Base-by-base conservation (phyloP, 148 eudicot species). In the Linanthus parryae region DNA sequence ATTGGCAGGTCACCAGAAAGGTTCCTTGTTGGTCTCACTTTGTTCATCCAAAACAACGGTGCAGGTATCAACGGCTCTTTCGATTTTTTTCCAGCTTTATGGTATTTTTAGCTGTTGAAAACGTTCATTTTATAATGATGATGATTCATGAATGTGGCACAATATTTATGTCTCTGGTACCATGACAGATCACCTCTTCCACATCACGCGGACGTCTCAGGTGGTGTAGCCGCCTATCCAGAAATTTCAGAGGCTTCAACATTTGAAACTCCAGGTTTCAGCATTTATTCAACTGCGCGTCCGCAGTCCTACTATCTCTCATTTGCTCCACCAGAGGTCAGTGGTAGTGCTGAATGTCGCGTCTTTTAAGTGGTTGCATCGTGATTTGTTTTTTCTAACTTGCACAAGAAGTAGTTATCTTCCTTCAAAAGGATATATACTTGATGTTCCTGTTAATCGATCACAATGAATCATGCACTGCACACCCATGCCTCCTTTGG, bases 1-100 rank as follows among this genome's bases (percentile, higher is more conserved):
- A 79, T 41, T 85, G 83, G 85, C 95, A 82, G 52, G 50, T 78
- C 47, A 67, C 42, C 51, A 73, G 97, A 65, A 80, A 75, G 54
- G 95, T 89, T 48, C 95, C 95, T 26, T 89, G 97, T 59, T 89
- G 95, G 97, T 89, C 97, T n/a, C 83, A 82, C 67, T 89, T 89
- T 61, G 49, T 85, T 54, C 59, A 63, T 33, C 43, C 57, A 14
- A 44, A 77, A 29, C 73, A 73, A 57, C 71, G 95, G 63, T 89
- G 97, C 85, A 72, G 74, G 97, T 89, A 85, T 48, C 72, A 3
- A 44, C 39, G 58, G 35, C n/a, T n/a, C n/a, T n/a, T n/a, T n/a
- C n/a, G n/a, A n/a, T 3, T 5, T 38, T 4, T 38, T 38, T 38
- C 13, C 13, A 48, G 29, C 47, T 48, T 29, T 19, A 24, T 33